Conservation (phyloP, 2,329 filamentous ascomycete genomes). For the Aspergillus udagawae region DNA sequence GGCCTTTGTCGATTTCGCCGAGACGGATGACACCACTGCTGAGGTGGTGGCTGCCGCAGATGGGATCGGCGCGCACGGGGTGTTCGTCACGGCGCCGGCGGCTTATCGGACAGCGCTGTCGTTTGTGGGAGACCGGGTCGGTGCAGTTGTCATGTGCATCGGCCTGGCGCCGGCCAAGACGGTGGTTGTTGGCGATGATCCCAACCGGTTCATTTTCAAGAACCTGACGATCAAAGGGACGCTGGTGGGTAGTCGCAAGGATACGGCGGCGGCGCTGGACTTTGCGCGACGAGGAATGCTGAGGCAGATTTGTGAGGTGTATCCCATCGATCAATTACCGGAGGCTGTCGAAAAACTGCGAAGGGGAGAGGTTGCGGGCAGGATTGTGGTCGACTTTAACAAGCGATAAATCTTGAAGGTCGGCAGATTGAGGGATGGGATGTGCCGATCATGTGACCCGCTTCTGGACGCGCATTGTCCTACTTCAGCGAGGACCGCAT, state of each 20-base stretch:
- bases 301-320: slow-evolving; percentile 49
- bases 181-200: slow-evolving; percentile 21
- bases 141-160: slow-evolving; percentile 52
- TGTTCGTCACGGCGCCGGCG: slow-evolving; percentile 39
- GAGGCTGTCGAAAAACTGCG: slow-evolving; percentile 51
- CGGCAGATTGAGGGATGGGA: too few relatives aligned
- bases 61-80: slow-evolving; percentile 46
- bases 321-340: slow-evolving; percentile 44
- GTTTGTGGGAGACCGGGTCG: slow-evolving; percentile 40
- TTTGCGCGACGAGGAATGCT: slow-evolving; percentile 50
- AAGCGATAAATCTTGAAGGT: neutral
- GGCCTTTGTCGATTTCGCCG: slow-evolving; percentile 54
- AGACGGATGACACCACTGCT: slow-evolving; percentile 29
- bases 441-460: too few relatives aligned
- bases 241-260: slow-evolving; percentile 28
- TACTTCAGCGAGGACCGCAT: too few relatives aligned
- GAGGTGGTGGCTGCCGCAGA: slow-evolving; percentile 46
- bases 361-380: slow-evolving; percentile 49
- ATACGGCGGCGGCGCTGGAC: slow-evolving; percentile 32
- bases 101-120: slow-evolving; percentile 41
- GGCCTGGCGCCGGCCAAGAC: slow-evolving; percentile 30
- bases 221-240: slow-evolving; percentile 27
- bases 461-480: too few relatives aligned
- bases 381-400: slow-evolving; percentile 54
- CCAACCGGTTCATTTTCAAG: slow-evolving; percentile 21